A percentile compares a stretch with the other conserved stretches of the same genome.
Evolutionary conservation across 768 basidiomycete species (phyloP).

Genomic region (Mycena crocata): DNA sequence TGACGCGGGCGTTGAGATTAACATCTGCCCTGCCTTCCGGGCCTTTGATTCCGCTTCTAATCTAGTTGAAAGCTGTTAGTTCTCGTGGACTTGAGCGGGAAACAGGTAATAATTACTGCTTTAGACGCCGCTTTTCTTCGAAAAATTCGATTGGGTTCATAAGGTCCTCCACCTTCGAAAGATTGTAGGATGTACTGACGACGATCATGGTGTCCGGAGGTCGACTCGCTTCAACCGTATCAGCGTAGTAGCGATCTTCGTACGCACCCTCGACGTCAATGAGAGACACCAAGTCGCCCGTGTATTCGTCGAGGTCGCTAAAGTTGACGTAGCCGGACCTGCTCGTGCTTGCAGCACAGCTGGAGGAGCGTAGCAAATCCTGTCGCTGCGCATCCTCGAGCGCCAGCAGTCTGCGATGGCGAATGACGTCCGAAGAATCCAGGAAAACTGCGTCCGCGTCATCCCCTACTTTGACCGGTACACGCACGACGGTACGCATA

Average conservation of each 20-base stretch:
- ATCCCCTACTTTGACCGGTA: conserved; percentile 18
- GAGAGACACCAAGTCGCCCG: conserved; percentile 6
- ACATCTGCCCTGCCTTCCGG: not conserved
- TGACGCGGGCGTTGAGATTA: not conserved
- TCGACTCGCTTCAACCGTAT: not conserved
- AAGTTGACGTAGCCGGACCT: conserved; percentile 5
- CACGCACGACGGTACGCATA: conserved; percentile 22
- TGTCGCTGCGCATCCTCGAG: conserved; percentile 6
- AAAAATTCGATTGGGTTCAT: conserved; percentile 22
- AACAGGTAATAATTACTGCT: not conserved
- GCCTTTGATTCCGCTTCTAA: conserved; percentile 17
- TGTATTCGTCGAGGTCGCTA: conserved; percentile 17
- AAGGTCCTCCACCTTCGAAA: conserved; percentile 10
- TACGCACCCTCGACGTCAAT: not conserved
- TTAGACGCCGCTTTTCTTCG: conserved; percentile 18
- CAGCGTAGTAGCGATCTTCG: conserved; percentile 1
- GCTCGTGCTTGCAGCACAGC: not conserved
- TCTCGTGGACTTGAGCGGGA: not conserved
- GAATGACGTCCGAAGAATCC: conserved; percentile 1
- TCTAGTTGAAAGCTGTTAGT: not conserved
- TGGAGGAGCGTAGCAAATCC: not conserved
- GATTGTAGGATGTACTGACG: conserved; percentile 21
- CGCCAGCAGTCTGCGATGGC: conserved; percentile 17
- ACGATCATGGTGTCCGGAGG: conserved; percentile 17
- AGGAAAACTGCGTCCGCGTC: conserved; percentile 10